Evolutionary conservation across 768 basidiomycete genomes (phyloP).

Genomic region (Coprinopsis marcescibilis): DNA sequence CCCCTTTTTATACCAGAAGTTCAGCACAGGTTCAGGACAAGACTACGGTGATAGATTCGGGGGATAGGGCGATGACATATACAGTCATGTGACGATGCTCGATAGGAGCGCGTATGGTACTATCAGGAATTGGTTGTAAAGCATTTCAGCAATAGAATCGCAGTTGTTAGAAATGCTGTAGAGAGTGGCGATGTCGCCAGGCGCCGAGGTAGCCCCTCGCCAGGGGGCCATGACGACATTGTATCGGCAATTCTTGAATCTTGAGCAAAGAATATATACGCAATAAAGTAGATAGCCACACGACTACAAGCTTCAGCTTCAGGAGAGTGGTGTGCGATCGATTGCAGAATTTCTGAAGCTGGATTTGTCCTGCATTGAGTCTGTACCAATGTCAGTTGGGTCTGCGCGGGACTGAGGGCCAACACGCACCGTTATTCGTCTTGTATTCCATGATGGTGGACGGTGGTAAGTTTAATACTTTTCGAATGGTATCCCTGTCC

Average conservation of each 20-base stretch:
- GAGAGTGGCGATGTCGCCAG: no score
- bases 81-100: not conserved
- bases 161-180: no score
- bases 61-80: constrained; percentile 1
- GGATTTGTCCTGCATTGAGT: constrained; percentile 86
- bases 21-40: no score
- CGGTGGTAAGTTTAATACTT: constrained; percentile 68
- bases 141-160: no score
- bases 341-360: constrained; percentile 63
- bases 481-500: constrained; percentile 71
- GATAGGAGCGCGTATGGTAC: no score
- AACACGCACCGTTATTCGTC: constrained; percentile 71
- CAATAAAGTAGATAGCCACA: no score
- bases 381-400: constrained; percentile 30
- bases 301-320: not conserved
- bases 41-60: not conserved
- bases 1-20: no score
- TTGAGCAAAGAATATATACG: no score
- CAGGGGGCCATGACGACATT: no score
- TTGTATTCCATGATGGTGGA: constrained; percentile 92
- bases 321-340: constrained; percentile 21
- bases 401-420: not conserved
- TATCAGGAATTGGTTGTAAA: no score
- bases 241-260: no score
- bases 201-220: no score